Base-by-base conservation (phyloP, 2,329 filamentous ascomycete species). In the Diaporthe helianthi region DNA sequence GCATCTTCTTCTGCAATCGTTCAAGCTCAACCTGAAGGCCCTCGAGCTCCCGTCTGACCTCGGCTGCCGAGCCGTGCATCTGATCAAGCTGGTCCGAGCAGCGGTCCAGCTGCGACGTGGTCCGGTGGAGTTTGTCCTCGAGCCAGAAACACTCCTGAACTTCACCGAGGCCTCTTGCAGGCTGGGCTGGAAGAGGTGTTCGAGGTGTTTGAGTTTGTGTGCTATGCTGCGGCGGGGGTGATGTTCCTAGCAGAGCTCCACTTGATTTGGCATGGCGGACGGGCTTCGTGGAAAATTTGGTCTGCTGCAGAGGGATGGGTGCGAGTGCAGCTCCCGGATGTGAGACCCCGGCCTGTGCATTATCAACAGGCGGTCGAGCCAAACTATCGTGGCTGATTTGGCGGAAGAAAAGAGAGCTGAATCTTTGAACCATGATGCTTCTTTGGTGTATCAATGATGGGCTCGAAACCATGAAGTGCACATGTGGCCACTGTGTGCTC, bases 131-230 rank as follows among this genome's bases (percentile, higher is more conserved):
- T n/a, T 24, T 63, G 54, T 68, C 55, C 10, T 53, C 47, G 1
- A 68, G 26, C 66, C 66, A 68, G 24, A 68, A 68, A 49, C 15
- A 53, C 24, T 68, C 44, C 36, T 68, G 66, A 15, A 68, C 22
- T 1, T 51, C 66, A 1, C 58, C 66, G 8, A 68, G 55, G 26
- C 66, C 49, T 22, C 38, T 41, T 22, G 31, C n/a, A 49, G 44
- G 33, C 36, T 36, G 58, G 4, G 19, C 17, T 36, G 44, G 58
- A 7, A 49, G 29, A 49, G 58, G 58, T n/a, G 44, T 19, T 22
- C 13, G 58, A 36, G 29, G 44, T 19, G n/a, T 22, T 47, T 31
- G 58, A 36, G 29, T 22, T 13, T 26, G 58, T 15, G 12, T 49
- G 29, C 15, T 49, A 31, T 63, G 49, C 24, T 63, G 58, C 29